Evolutionary conservation across 345 rosid genomes (phyloP).

Genomic region (Rhodamnia rubescens): DNA sequence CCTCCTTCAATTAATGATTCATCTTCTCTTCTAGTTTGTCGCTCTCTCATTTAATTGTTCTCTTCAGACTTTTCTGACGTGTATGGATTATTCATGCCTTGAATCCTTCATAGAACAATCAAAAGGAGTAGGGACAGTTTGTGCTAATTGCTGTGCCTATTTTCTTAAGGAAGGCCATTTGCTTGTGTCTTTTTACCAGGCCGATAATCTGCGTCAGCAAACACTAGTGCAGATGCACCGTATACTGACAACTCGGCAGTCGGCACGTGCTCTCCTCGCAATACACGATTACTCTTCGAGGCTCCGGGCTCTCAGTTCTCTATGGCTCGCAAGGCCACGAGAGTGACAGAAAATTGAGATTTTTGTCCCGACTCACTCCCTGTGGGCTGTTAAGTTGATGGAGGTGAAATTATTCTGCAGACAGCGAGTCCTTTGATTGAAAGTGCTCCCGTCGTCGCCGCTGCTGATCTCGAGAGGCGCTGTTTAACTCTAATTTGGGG

Average conservation of each 20-base stretch:
- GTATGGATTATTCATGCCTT: background rate
- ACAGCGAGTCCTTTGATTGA: background rate
- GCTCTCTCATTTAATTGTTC: background rate
- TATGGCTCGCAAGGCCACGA: slow-evolving; percentile 68
- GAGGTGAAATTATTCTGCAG: background rate
- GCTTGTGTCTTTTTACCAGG: slow-evolving; percentile 20
- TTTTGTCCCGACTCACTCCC: background rate
- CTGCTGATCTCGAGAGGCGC: background rate
- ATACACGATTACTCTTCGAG: slow-evolving; percentile 55
- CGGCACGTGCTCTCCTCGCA: slow-evolving; percentile 73
- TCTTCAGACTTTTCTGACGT: background rate
- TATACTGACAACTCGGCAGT: slow-evolving; percentile 58
- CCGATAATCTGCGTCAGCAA: slow-evolving; percentile 68
- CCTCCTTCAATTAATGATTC: background rate
- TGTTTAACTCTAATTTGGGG: background rate
- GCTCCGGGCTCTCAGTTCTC: slow-evolving; percentile 71
- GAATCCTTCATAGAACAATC: background rate
- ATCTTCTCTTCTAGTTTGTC: background rate
- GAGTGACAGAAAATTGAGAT: slow-evolving; percentile 12
- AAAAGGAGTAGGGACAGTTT: background rate
- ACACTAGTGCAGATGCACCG: slow-evolving; percentile 69
- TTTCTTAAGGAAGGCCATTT: background rate
- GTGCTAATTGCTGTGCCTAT: background rate
- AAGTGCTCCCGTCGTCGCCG: background rate
- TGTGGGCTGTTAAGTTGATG: background rate